Evolutionary conservation across 192 early-diverging fungal genomes (phyloP), one percentile per base, ranked within the genome.

Genomic region (Coemansia sp.): DNA sequence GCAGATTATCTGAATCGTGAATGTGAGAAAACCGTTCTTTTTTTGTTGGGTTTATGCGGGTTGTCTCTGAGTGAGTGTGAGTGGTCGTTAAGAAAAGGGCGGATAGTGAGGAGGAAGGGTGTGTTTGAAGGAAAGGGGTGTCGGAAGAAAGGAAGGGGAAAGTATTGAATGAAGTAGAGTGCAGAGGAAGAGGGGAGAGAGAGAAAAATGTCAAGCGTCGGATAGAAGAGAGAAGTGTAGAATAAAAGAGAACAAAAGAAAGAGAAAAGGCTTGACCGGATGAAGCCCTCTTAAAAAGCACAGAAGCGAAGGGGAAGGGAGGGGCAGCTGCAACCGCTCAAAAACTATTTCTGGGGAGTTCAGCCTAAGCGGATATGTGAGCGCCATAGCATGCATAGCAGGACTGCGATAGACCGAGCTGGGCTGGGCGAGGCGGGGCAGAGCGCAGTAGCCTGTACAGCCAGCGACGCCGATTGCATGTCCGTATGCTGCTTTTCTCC

Each of bases 111-210:
- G 22, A 23, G 52, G 49, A 38, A 44, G 42, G 19, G 42, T 19
- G 13, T 6, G 47, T 4, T 49, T 21, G 24, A n/a, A 55, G 47
- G 59, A 46, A 34, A 47, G 52, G 37, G 34, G 24, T 23, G 58
- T 53, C 54, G 67, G 57, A 38, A 53, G 44, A 51, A 62, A 55
- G 57, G 61, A 53, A 62, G 37, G 57, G 52, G 42, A 17, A 48
- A 22, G 45, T 62, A 25, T 56, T 60, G 58, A 51, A 48, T 57
- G 55, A 46, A 60, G 64, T 57, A 62, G 65, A 57, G 69, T 64
- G 68, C 68, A 61, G 64, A 71, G 69, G 68, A 69, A 60, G 54
- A 60, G 51, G 56, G 67, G 55, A 8, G 34, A 37, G 30, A 17
- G 25, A 13, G n/a, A 22, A 19, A 40, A 40, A 49, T 59, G 53